These are phyloP conservation scores for Coniella lustricola DNA, from an alignment of 2,329 filamentous ascomycete genomes.

Conservation along the genomic window DNA sequence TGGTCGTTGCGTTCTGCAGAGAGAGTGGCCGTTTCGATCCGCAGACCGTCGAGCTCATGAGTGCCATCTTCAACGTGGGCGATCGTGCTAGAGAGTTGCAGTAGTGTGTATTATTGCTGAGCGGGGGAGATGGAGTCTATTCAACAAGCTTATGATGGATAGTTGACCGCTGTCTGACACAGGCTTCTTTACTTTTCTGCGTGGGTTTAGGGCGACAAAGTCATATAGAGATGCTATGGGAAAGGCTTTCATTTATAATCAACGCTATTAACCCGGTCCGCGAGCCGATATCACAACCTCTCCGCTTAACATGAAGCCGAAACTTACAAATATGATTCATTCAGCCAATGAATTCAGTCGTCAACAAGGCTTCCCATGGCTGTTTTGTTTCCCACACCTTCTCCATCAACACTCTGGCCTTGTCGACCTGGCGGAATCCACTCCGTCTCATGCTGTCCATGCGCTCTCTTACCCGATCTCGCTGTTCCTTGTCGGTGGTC, in stretches of 20 bases:
- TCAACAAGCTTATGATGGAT: no score
- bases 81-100: slow-evolving; percentile 39
- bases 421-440: slow-evolving; percentile 65
- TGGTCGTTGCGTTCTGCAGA: slow-evolving; percentile 45
- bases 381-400: slow-evolving; percentile 60
- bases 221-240: no score
- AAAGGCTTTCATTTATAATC: no score
- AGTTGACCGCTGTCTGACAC: no score
- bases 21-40: slow-evolving; percentile 35
- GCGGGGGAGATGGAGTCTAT: no score
- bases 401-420: slow-evolving; percentile 60
- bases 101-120: neutral
- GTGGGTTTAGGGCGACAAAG: no score
- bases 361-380: slow-evolving; percentile 62
- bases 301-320: neutral
- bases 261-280: no score
- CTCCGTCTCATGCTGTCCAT: slow-evolving; percentile 62
- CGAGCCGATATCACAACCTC: no score
- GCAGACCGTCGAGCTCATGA: slow-evolving; percentile 36
- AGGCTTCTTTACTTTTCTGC: no score
- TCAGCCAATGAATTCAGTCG: slow-evolving; percentile 61
- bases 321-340: neutral
- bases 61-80: slow-evolving; percentile 40
- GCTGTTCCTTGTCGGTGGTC: slow-evolving; percentile 47
- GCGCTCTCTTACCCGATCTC: slow-evolving; percentile 56